Base-by-base conservation (phyloP, 768 basidiomycete genomes). In the Lactifluus pinguis region DNA sequence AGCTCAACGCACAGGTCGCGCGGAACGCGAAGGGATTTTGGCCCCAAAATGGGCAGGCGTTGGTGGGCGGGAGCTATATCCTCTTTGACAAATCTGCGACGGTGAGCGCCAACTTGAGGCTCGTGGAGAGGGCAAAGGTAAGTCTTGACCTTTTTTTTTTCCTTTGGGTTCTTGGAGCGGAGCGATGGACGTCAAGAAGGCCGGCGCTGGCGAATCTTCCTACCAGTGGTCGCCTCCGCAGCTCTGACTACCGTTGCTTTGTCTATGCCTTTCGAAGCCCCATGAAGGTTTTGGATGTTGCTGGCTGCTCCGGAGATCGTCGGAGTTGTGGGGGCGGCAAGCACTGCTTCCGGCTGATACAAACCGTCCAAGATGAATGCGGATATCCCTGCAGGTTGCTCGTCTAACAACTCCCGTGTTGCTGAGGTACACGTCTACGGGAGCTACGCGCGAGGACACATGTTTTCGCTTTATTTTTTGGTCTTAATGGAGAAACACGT, bases 401-500 rank as follows among this genome's bases (percentile, higher is more conserved):
- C 80, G 77, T 76, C 79, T 82, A 92, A 95, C 92, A 95, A 94
- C 92, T 86, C 87, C 82, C 84, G 75, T 79, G 78, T 77, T 78
- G 78, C 68, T 69, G 75, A 91, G 88, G 79, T 75, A 67, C 69
- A 83, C 79, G 79, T 81, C 78, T 64, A 71, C 79, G 83, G 81
- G 88, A 83, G 93, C 95, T 98, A 98, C 95, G 78, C 77, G 81
- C 79, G 85, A 83, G 86, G 75, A 75, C 74, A 97, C 87, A 98
- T 78, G 55, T 66, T 48, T 25, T 64, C 65, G 63, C 65, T 57
- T 56, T 53, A 9, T 64, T 60, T 19, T 53, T 62, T 30, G 53
- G 61, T 48, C 60, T 54, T 10, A 9, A 42, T 65, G 41, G 25
- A 36, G 57, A 49, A 50, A 38, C 50, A 21, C 14, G 30, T 50